Percentiles rank a stretch among this genome's conserved stretches.
Evolutionary conservation across 805 yeast genomes (phyloP).

Genomic region (Cyberlindnera euphorbiae): DNA sequence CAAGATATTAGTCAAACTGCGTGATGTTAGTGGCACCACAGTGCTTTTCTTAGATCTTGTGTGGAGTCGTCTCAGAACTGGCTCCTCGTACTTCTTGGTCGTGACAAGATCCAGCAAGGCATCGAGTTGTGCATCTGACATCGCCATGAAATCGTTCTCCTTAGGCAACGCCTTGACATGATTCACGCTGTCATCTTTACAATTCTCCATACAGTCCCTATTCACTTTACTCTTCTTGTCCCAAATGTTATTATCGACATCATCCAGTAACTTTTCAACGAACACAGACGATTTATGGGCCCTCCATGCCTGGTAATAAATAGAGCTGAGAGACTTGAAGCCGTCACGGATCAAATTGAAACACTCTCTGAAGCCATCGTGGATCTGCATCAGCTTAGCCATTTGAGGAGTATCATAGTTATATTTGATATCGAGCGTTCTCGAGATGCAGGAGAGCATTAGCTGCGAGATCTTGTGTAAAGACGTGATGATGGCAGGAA

Average conservation of each 20-base stretch:
- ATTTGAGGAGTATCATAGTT: conserved; percentile 12
- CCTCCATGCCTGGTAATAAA: conserved; percentile 64
- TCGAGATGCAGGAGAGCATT: conserved; percentile 17
- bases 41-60: conserved; percentile 10
- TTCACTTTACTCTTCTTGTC: conserved; percentile 22
- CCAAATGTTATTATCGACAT: conserved; percentile 27
- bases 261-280: conserved; percentile 32
- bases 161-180: conserved; percentile 24
- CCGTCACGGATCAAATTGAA: conserved; percentile 30
- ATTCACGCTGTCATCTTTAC: conserved; percentile 11
- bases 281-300: conserved; percentile 45
- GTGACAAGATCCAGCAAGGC: conserved; percentile 15
- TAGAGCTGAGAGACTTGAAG: conserved; percentile 41
- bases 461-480: conserved; percentile 22
- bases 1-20: neutral
- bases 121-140: conserved; percentile 21
- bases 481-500: conserved; percentile 18
- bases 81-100: conserved; percentile 16
- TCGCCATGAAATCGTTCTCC: conserved; percentile 19
- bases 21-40: no score
- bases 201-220: conserved; percentile 13
- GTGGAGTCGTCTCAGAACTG: conserved; percentile 12
- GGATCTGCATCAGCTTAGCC: conserved; percentile 16
- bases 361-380: conserved; percentile 24
- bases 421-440: conserved; percentile 28